These are phyloP conservation scores for Tephrocybe sp. DNA, from an alignment of 768 basidiomycete genomes.

Conservation along the genomic window DNA sequence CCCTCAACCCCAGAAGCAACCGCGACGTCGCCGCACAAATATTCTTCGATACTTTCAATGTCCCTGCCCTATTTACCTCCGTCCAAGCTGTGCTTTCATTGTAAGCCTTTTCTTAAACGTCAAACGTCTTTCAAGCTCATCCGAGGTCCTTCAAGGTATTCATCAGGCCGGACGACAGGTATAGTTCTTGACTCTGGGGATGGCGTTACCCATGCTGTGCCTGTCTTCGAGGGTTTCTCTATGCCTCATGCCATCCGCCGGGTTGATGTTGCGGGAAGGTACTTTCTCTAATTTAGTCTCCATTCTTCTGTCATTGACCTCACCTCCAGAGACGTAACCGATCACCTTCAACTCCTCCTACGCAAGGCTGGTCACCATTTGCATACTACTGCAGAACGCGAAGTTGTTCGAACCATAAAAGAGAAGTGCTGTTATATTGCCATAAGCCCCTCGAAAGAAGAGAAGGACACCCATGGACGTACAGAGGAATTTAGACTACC, in stretches of 20 bases:
- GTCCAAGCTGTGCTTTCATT: slow-evolving; percentile 96
- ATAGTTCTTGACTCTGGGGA: slow-evolving; percentile 99
- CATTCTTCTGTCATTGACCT: slow-evolving; percentile 13
- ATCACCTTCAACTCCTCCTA: slow-evolving; percentile 90
- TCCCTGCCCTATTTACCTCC: slow-evolving; percentile 93
- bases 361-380: slow-evolving; percentile 94
- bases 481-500: slow-evolving; percentile 90
- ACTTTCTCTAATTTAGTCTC: slow-evolving; percentile 14
- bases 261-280: slow-evolving; percentile 96
- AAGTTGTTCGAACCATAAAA: slow-evolving; percentile 96
- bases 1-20: slow-evolving; percentile 94
- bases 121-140: slow-evolving; percentile 8
- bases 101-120: slow-evolving; percentile 45
- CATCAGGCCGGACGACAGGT: slow-evolving; percentile 97
- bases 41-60: slow-evolving; percentile 99
- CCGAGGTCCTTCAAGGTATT: slow-evolving; percentile 64
- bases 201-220: slow-evolving; percentile 97
- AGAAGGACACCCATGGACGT: slow-evolving; percentile 80
- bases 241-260: slow-evolving; percentile 98
- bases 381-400: slow-evolving; percentile 95
- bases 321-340: slow-evolving; percentile 80
- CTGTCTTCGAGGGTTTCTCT: slow-evolving; percentile 98
- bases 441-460: slow-evolving; percentile 89
- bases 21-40: slow-evolving; percentile 97
- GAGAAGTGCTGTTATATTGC: slow-evolving; percentile 98